phyloP scores from a whole-genome alignment of 1,139 yeast species.

The Debaryomycetaceae sp. region DNA sequence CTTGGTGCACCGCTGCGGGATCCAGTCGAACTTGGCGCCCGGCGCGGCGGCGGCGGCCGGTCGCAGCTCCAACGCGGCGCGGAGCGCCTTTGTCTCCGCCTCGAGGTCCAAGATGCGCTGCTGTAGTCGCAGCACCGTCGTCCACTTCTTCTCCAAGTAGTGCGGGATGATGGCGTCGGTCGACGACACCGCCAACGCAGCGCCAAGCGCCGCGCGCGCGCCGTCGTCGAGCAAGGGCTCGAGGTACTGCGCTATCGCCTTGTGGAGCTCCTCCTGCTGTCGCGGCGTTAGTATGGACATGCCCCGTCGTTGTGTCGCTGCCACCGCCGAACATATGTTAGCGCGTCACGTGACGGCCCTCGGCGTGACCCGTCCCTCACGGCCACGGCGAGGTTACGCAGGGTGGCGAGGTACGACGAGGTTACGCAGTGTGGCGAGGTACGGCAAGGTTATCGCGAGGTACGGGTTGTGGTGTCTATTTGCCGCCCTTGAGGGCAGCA shows the following conservation, averaged over 20 bases:
- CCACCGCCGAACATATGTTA: too few relatives aligned
- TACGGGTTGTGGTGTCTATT: too few relatives aligned
- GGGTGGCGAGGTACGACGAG: too few relatives aligned
- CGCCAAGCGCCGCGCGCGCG: slow-evolving; percentile 5
- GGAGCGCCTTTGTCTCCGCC: slow-evolving; percentile 37
- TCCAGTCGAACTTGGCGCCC: slow-evolving; percentile 56
- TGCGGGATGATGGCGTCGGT: slow-evolving; percentile 33
- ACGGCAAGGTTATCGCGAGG: too few relatives aligned
- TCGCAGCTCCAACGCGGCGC: slow-evolving; percentile 39
- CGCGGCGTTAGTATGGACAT: slow-evolving; percentile 38
- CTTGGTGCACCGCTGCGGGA: slow-evolving; percentile 55
- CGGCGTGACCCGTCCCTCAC: too few relatives aligned
- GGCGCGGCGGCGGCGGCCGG: neutral
- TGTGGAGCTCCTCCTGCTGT: slow-evolving; percentile 52
- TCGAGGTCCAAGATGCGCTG: slow-evolving; percentile 62
- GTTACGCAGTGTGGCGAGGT: too few relatives aligned
- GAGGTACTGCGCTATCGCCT: slow-evolving; percentile 53
- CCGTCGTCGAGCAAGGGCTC: slow-evolving; percentile 26
- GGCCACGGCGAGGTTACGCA: too few relatives aligned
- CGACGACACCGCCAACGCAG: slow-evolving; percentile 9
- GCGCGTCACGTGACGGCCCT: too few relatives aligned
- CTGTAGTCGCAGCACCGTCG: slow-evolving; percentile 77
- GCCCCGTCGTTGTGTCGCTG: too few relatives aligned
- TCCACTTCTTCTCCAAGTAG: slow-evolving; percentile 83
- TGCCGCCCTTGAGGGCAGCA: slow-evolving; percentile 37